phyloP scores from a whole-genome alignment of 345 rosid species.

The Lepidium africanum region DNA sequence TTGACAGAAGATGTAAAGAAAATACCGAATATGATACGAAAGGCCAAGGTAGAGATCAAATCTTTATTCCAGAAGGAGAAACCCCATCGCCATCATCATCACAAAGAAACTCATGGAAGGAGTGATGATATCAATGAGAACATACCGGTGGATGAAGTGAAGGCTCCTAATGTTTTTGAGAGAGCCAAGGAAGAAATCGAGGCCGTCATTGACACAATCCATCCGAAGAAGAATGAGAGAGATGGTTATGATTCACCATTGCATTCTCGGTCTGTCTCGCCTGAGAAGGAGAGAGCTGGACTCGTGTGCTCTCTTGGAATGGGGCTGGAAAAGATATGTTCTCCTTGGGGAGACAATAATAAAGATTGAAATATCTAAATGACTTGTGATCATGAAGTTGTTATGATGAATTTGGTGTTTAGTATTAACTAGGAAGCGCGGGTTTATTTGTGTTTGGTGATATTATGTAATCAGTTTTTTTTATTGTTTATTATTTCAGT shows the following conservation, averaged over 20 bases:
- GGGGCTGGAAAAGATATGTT: conserved; percentile 38
- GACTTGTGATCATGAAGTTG: conserved; percentile 3
- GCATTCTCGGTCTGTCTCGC: conserved; percentile 9
- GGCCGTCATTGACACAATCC: conserved; percentile 41
- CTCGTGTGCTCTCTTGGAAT: conserved; percentile 37
- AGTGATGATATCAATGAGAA: conserved; percentile 38
- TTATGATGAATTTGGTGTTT: not conserved
- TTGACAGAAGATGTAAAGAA: conserved; percentile 26
- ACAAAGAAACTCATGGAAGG: conserved; percentile 45
- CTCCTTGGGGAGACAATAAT: conserved; percentile 27
- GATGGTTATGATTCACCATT: not conserved
- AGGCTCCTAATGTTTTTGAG: conserved; percentile 46
- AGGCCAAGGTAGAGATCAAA: conserved; percentile 44
- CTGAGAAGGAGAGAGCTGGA: conserved; percentile 35
- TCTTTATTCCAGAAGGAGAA: conserved; percentile 28
- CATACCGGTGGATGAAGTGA: conserved; percentile 39
- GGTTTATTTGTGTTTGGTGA: too few relatives aligned
- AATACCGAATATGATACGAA: conserved; percentile 29
- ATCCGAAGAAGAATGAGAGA: conserved; percentile 31
- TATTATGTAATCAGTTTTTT: too few relatives aligned
- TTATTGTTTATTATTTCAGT: too few relatives aligned
- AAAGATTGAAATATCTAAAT: conserved; percentile 15
- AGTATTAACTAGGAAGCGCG: not conserved
- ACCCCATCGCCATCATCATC: conserved; percentile 13
- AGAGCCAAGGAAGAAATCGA: conserved; percentile 57